Evolutionary conservation across 805 yeast genomes (phyloP).

Genomic region (Maudiozyma bulderi): DNA sequence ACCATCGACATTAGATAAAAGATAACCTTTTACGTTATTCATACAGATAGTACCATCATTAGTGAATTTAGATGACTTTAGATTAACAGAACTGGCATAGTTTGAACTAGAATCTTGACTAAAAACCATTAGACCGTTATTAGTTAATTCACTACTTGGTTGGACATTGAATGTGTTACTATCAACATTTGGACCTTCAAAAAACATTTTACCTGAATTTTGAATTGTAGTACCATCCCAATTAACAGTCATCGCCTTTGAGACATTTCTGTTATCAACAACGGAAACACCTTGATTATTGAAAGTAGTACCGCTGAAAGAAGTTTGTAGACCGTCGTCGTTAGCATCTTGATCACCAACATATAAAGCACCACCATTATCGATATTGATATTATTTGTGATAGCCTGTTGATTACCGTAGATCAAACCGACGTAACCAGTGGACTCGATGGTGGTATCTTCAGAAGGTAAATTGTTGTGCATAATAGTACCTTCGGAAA

Average conservation of each 20-base stretch:
- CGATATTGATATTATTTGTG: constrained; percentile 1
- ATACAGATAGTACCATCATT: constrained; percentile 11
- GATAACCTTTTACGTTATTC: constrained; percentile 2
- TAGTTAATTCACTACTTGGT: constrained; percentile 4
- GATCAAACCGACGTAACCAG: constrained; percentile 6
- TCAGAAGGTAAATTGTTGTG: constrained; percentile 1
- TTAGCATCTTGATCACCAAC: constrained; percentile 6
- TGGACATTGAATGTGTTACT: constrained; percentile 3
- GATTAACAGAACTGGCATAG: background rate
- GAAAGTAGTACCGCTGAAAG: constrained; percentile 4
- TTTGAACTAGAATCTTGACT: constrained; percentile 4
- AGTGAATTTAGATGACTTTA: constrained; percentile 1
- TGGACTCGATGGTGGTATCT: constrained; percentile 3
- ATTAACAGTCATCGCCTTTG: constrained; percentile 3
- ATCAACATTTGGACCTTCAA: constrained; percentile 4
- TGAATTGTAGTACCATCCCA: constrained; percentile 6
- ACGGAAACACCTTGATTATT: constrained; percentile 9
- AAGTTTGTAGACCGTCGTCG: constrained; percentile 3
- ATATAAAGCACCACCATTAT: constrained; percentile 6
- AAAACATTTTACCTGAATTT: constrained; percentile 9
- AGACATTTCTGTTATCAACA: constrained; percentile 7
- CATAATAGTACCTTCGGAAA: background rate
- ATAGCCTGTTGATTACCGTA: constrained; percentile 6
- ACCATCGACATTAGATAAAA: constrained; percentile 6
- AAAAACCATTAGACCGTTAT: constrained; percentile 8